Evolutionary conservation across 495 filamentous ascomycete genomes (phyloP).

Genomic region (Penicillium lagena): DNA sequence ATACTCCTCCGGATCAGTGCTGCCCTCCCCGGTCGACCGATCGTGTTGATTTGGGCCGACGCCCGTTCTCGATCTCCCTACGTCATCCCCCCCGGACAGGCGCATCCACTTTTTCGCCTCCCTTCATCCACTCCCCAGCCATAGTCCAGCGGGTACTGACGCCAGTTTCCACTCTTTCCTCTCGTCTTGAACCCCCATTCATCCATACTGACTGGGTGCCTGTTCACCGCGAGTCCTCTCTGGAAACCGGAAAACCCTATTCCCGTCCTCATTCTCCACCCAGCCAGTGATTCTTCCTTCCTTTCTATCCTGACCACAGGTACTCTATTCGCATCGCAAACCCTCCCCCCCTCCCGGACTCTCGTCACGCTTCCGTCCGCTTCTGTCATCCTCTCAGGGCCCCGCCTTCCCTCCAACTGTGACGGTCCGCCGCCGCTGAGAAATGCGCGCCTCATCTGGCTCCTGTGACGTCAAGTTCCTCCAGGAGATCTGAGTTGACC

Average conservation of each 20-base stretch:
- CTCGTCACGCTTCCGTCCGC: neutral
- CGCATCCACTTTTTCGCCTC: slow-evolving; percentile 19
- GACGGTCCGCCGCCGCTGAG: slow-evolving; percentile 27
- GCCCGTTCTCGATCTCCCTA: slow-evolving; percentile 6
- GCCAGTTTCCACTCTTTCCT: slow-evolving; percentile 13
- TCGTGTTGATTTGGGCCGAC: too few relatives aligned
- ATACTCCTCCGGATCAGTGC: too few relatives aligned
- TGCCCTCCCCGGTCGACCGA: too few relatives aligned
- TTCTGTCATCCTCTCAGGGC: too few relatives aligned
- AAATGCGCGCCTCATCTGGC: slow-evolving; percentile 26
- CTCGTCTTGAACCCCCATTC: slow-evolving; percentile 1
- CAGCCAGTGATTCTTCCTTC: neutral
- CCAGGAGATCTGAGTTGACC: slow-evolving; percentile 27
- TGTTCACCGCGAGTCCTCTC: slow-evolving; percentile 9
- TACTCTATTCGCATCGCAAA: too few relatives aligned
- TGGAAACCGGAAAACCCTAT: slow-evolving; percentile 2
- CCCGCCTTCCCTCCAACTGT: neutral
- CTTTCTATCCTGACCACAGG: too few relatives aligned
- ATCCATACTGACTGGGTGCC: neutral
- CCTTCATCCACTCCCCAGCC: slow-evolving; percentile 16
- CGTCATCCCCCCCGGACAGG: slow-evolving; percentile 34
- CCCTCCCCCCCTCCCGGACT: slow-evolving; percentile 2
- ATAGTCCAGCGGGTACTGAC: slow-evolving; percentile 22
- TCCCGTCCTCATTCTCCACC: slow-evolving; percentile 1
- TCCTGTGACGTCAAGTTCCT: slow-evolving; percentile 27